A percentile compares a stretch with the other conserved stretches of the same genome.
Evolutionary conservation across 1,284 basidiomycete genomes (phyloP).

Genomic region (Neonothopanus nambi): DNA sequence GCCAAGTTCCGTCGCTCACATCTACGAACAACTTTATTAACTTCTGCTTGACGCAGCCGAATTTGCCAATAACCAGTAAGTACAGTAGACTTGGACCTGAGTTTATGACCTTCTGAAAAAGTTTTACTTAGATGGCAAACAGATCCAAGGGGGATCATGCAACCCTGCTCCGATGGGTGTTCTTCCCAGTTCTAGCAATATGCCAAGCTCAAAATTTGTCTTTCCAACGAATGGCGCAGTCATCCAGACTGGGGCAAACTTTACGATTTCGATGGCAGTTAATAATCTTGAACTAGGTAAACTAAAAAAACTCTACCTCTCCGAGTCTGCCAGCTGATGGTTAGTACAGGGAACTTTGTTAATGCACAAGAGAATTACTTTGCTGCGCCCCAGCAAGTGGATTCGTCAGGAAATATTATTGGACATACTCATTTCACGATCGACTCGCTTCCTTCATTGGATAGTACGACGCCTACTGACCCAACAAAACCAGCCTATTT

Average conservation of each 20-base stretch:
- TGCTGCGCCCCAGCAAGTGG: conserved; percentile 64
- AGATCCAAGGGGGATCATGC: conserved; percentile 54
- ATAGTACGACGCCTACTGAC: conserved; percentile 53
- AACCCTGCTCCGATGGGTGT: conserved; percentile 58
- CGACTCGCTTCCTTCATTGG: conserved; percentile 48
- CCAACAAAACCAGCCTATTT: conserved; percentile 65
- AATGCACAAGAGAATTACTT: conserved; percentile 65
- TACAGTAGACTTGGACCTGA: too few species aligned
- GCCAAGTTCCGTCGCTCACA: conserved; percentile 52
- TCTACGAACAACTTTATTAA: conserved; percentile 70
- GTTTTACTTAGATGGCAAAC: conserved; percentile 28
- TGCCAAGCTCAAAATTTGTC: conserved; percentile 61
- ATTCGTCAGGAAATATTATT: conserved; percentile 49
- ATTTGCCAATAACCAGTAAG: conserved; percentile 26
- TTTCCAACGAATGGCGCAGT: conserved; percentile 55
- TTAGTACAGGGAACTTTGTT: conserved; percentile 56
- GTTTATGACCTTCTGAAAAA: too few species aligned
- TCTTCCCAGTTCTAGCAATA: conserved; percentile 46
- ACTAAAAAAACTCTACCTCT: too few species aligned
- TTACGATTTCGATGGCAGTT: conserved; percentile 60
- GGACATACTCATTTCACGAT: conserved; percentile 70
- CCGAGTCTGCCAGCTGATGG: too few species aligned
- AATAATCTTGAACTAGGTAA: conserved; percentile 41
- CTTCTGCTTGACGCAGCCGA: conserved; percentile 38
- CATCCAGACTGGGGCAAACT: conserved; percentile 50